A percentile compares a stretch with the other conserved stretches of the same genome.
phyloP scores from a whole-genome alignment of 495 filamentous ascomycete species.

The Aspergillus haitiensis region DNA sequence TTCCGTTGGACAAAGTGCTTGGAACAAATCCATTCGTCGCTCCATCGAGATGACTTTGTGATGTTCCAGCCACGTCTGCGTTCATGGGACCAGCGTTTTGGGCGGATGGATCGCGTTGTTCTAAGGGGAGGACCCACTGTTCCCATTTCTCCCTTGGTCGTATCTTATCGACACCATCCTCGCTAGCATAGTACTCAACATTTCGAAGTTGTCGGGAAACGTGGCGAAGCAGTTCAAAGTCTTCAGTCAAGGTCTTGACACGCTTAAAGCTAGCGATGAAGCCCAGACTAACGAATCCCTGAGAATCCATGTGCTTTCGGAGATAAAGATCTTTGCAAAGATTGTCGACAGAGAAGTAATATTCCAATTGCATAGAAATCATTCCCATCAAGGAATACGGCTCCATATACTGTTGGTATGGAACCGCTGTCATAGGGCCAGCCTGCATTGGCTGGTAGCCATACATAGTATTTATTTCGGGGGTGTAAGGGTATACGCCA shows the following conservation, averaged over 20 bases:
- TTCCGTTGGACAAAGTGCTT: conserved; percentile 35
- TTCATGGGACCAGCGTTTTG: conserved; percentile 57
- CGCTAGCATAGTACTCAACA: conserved; percentile 67
- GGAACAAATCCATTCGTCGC: conserved; percentile 37
- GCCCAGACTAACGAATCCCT: conserved; percentile 81
- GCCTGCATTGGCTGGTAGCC: conserved; percentile 55
- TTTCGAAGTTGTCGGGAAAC: conserved; percentile 68
- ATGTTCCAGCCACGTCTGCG: conserved; percentile 26
- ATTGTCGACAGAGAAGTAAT: conserved; percentile 97
- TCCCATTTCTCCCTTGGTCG: conserved; percentile 77
- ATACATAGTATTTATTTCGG: conserved; percentile 48
- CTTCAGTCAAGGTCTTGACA: conserved; percentile 71
- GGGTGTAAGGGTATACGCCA: conserved; percentile 37
- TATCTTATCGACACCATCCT: conserved; percentile 76
- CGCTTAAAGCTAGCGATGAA: conserved; percentile 83
- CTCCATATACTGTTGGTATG: conserved; percentile 61
- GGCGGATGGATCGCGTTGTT: conserved; percentile 60
- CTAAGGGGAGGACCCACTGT: conserved; percentile 69
- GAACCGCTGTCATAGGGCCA: conserved; percentile 60
- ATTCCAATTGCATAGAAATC: conserved; percentile 77
- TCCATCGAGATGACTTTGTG: conserved; percentile 31
- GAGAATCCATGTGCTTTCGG: conserved; percentile 86
- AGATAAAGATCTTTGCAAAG: conserved; percentile 92
- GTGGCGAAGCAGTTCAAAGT: conserved; percentile 69
- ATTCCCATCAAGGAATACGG: conserved; percentile 54